Evolutionary conservation across 192 early-diverging fungal genomes (phyloP), one percentile per base, ranked within the genome.

Genomic region (Backusella luteola): DNA sequence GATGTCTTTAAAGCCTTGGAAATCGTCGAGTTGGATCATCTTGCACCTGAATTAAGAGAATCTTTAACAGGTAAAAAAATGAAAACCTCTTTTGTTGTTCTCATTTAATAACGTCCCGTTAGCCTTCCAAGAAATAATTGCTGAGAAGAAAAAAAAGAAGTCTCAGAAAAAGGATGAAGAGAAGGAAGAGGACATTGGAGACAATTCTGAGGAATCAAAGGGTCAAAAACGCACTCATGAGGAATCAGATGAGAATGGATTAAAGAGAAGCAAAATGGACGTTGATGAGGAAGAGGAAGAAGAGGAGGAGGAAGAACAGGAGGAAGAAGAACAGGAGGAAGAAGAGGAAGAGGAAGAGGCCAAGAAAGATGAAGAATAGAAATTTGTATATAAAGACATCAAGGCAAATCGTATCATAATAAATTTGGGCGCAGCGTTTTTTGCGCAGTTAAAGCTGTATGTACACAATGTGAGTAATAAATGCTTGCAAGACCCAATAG

Each of bases 1-100:
- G 84, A 86, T 71, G 85, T 88, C 2, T 79, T 88, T 38, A 85
- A 84, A 70, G 85, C 85, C 44, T 42, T 88, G 12, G 87, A 88
- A 26, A 56, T 78, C 9, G n/a, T 83, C 5, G 87, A 86, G 69
- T 26, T 86, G 6, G 85, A 86, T 44, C 78, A 85, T 0, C 75
- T 88, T 44, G 14, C 79, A 5, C 84, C 87, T 34, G 73, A 76
- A 52, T 44, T 88, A 39, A 72, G 67, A 19, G 84, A 84, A 21
- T 77, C 80, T 23, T 79, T 84, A 34, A 44, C 76, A 79, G 84
- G 85, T 88, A 84, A n/a, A 21, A 14, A 32, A 35, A 35, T 19
- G 8, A 59, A 0, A 5, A n/a, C 38, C 26, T 35, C 5, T 23
- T n/a, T 29, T 11, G 6, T 35, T 23, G 14, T 12, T 53, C 3